Conservation (phyloP, 2,329 filamentous ascomycete species). For the Talaromyces sp. region DNA sequence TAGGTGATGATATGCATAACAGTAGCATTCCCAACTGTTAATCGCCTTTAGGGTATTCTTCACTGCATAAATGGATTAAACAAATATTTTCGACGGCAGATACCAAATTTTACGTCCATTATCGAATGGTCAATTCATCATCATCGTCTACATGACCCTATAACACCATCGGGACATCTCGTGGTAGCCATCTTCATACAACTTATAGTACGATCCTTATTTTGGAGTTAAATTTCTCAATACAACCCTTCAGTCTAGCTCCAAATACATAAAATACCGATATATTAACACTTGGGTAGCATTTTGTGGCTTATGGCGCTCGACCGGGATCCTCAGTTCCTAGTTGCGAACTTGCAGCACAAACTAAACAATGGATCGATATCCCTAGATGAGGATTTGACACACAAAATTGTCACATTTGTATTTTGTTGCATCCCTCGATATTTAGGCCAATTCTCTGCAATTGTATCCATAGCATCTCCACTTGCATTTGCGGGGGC, state of each 20-base stretch:
- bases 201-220: neutral
- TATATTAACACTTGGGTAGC: neutral
- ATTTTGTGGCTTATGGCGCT: conserved; percentile 6
- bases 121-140: neutral
- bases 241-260: neutral
- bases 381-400: neutral
- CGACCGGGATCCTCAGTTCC: neutral
- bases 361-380: neutral
- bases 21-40: neutral
- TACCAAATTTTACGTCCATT: neutral
- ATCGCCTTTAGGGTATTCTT: neutral
- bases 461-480: neutral
- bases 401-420: neutral
- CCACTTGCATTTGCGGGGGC: neutral
- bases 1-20: neutral
- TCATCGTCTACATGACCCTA: neutral
- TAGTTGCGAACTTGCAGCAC: neutral
- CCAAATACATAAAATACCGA: neutral
- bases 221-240: neutral
- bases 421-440: neutral
- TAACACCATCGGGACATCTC: neutral
- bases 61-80: neutral
- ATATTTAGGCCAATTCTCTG: neutral
- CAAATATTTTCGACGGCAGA: neutral
- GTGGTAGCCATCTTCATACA: neutral